These are phyloP conservation scores for Hansenula anomala DNA, from an alignment of 1,139 yeast species.

Conservation along the genomic window DNA sequence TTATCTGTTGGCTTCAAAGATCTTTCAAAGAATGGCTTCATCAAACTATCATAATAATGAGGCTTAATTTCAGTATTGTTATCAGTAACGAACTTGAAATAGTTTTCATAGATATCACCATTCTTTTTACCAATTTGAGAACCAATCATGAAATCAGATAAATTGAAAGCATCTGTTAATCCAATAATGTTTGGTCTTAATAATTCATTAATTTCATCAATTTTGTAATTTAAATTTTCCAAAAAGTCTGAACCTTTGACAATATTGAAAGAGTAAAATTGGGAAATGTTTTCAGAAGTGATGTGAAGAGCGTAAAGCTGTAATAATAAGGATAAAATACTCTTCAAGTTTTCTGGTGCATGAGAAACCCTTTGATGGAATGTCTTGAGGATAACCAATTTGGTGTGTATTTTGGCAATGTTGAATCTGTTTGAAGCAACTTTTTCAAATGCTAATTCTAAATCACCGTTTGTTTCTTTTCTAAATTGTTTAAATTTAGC, in stretches of 20 bases:
- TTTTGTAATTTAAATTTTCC: conserved; percentile 16
- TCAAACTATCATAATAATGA: conserved; percentile 31
- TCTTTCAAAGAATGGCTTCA: conserved; percentile 37
- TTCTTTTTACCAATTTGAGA: conserved; percentile 79
- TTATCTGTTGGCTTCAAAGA: conserved; percentile 14
- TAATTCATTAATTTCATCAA: conserved; percentile 33
- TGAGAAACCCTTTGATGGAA: conserved; percentile 28
- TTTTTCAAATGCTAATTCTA: conserved; percentile 36
- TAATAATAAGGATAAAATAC: conserved; percentile 12
- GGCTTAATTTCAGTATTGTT: conserved; percentile 32
- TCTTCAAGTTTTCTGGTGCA: conserved; percentile 27
- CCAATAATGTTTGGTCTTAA: conserved; percentile 72
- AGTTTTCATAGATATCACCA: conserved; percentile 82
- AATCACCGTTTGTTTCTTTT: conserved; percentile 22
- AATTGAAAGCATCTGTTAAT: conserved; percentile 80
- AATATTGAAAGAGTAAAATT: conserved; percentile 15
- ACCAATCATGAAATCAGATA: conserved; percentile 78
- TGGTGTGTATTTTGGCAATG: conserved; percentile 39
- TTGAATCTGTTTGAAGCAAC: conserved; percentile 38
- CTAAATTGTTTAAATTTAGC: conserved; percentile 16
- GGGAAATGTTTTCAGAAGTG: conserved; percentile 18
- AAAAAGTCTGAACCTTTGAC: conserved; percentile 14
- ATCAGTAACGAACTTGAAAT: conserved; percentile 42
- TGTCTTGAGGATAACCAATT: conserved; percentile 30
- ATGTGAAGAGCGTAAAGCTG: conserved; percentile 14